Percentiles rank a stretch among this genome's conserved stretches.
phyloP scores from a whole-genome alignment of 2,329 filamentous ascomycete species.

The Talaromyces sp. region DNA sequence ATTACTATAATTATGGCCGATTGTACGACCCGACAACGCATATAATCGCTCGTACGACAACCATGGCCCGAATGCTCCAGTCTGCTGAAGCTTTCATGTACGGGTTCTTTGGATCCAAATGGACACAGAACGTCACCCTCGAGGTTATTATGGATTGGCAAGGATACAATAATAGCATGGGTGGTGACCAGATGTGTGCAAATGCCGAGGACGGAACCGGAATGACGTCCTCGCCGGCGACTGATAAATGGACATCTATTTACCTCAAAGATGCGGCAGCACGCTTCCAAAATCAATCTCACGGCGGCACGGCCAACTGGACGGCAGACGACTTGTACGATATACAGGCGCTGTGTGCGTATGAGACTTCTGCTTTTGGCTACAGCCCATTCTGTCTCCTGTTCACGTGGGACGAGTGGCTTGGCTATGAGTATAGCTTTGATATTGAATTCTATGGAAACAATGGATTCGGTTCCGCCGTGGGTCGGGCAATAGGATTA shows the following conservation, averaged over 20 bases:
- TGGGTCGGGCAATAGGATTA: constrained; percentile 65
- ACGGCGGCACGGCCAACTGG: constrained; percentile 51
- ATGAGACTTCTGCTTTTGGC: constrained; percentile 71
- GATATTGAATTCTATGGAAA: constrained; percentile 61
- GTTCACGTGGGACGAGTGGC: constrained; percentile 71
- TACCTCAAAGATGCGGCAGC: not conserved
- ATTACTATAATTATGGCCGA: constrained; percentile 66
- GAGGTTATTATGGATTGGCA: constrained; percentile 62
- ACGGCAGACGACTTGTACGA: constrained; percentile 58
- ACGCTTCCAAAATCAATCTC: constrained; percentile 39
- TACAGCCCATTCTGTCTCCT: constrained; percentile 69
- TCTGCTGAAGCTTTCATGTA: constrained; percentile 72
- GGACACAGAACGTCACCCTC: constrained; percentile 66
- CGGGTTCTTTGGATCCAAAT: constrained; percentile 71
- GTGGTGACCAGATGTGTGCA: constrained; percentile 61
- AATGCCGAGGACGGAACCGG: constrained; percentile 57
- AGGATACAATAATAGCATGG: constrained; percentile 64
- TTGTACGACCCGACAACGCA: constrained; percentile 68
- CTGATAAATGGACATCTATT: not conserved
- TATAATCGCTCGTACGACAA: constrained; percentile 67
- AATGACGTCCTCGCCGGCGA: constrained; percentile 47
- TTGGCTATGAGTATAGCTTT: constrained; percentile 63
- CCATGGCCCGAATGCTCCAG: constrained; percentile 71
- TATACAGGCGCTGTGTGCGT: constrained; percentile 67
- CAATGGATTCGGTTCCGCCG: constrained; percentile 58